Base-by-base conservation (phyloP, 169 alveolate species). In the Plasmodium adleri region DNA sequence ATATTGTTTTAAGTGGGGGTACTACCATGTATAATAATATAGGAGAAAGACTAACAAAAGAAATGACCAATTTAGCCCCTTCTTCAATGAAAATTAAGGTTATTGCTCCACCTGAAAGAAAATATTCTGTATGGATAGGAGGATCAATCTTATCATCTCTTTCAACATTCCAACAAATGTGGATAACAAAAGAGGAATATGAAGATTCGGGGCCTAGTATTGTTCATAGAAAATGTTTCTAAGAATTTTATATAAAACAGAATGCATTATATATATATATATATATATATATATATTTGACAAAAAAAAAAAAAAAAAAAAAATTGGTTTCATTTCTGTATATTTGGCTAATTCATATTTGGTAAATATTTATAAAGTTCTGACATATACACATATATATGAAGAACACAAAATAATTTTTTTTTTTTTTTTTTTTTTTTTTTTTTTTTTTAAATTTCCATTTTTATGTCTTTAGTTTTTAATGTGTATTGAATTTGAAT, bases 91-190 rank as follows among this genome's bases (percentile, higher is more conserved):
- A 97, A 95, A 96, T 98, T 94, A 98, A 97, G 96, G 99, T 99
- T 73, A 99, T 97, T 50, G 99, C 99, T n/a, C 99, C 99, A 3
- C 99, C 99, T 26, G 99, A 98, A 88, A 97, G 99, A 83, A 98
- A 98, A 94, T 98, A 97, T 95, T 97, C 99, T 20, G 99, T 98
- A 66, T 99, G 99, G 99, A 96, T 98, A 59, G 99, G 99, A 49
- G 99, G 99, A 4, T 97, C 99, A 20, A 98, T 98, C 68, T 95
- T 98, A 24, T 96, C 99, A 12, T 96, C 99, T 17, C 94, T 98
- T 43, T 96, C 98, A 54, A 97, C 99, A 45, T 99, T 99, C 97
- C 99, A 98, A 92, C 98, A 97, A 88, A 97, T 98, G 99, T 99
- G 99, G 99, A 97, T 98, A 90, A 97, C 99, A 59, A 98, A 97